phyloP scores from a whole-genome alignment of 1,139 yeast species.

The Hemisphaericaspora lyxosophila region DNA sequence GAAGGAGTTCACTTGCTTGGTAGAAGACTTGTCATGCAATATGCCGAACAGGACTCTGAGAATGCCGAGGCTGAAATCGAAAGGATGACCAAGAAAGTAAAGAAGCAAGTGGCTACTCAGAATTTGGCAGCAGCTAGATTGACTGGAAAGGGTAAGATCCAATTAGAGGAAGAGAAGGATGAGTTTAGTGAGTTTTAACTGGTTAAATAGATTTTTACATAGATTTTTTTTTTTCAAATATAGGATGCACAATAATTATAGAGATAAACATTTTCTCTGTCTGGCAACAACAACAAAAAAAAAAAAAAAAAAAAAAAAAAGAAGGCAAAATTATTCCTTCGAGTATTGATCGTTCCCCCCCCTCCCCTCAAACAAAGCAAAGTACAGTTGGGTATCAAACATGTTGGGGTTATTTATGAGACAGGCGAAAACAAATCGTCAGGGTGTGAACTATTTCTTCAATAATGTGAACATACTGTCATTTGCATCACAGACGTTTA shows the following conservation, averaged over 20 bases:
- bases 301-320: too few species aligned
- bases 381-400: neutral
- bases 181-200: conserved; percentile 16
- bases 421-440: neutral
- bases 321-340: too few species aligned
- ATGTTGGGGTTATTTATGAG: conserved; percentile 1
- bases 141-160: conserved; percentile 75
- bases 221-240: neutral
- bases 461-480: conserved; percentile 9
- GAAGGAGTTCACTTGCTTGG: conserved; percentile 97
- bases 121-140: conserved; percentile 72
- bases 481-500: conserved; percentile 2
- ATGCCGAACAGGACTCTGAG: conserved; percentile 77
- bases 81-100: conserved; percentile 83
- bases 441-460: conserved; percentile 9
- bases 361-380: too few species aligned
- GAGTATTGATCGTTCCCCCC: too few species aligned
- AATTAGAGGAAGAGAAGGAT: conserved; percentile 56
- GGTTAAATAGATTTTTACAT: conserved; percentile 2
- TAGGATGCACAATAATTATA: neutral
- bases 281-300: too few species aligned
- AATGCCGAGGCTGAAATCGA: conserved; percentile 90
- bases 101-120: conserved; percentile 75
- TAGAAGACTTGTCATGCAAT: conserved; percentile 92
- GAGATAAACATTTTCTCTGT: neutral